Percentiles rank a stretch among this genome's conserved stretches.
Evolutionary conservation across 2,329 filamentous ascomycete genomes (phyloP).

Genomic region (Berkeleyomyces basicola): DNA sequence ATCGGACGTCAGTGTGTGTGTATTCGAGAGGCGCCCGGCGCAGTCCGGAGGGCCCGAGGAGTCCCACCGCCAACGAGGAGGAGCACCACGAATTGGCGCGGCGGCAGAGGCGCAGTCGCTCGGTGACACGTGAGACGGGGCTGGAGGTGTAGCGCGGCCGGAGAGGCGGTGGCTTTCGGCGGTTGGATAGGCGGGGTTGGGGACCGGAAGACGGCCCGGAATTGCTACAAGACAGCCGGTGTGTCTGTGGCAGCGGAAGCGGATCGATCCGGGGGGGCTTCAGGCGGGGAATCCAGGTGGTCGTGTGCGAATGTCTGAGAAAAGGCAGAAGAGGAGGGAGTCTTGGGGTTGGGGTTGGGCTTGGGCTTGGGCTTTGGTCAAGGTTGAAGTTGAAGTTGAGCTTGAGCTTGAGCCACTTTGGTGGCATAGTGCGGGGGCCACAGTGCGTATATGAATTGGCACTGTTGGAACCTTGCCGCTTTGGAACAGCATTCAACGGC

Average conservation of each 20-base stretch:
- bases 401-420: background rate
- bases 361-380: background rate
- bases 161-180: no score
- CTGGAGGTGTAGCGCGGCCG: no score
- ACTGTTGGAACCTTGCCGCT: background rate
- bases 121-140: no score
- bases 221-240: background rate
- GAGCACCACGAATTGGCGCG: no score
- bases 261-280: no score
- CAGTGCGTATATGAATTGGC: background rate
- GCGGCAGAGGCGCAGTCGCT: no score
- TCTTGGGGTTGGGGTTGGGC: background rate
- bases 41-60: no score
- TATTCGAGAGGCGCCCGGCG: background rate
- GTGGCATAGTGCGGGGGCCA: background rate
- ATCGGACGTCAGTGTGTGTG: background rate
- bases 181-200: no score
- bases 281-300: no score
- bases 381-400: background rate
- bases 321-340: background rate
- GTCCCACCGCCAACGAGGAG: no score
- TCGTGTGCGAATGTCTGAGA: background rate
- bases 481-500: background rate
- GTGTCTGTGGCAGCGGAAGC: background rate
- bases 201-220: no score